These are phyloP conservation scores for Aspergillus leporis DNA, from an alignment of 495 filamentous ascomycete species.

Conservation along the genomic window DNA sequence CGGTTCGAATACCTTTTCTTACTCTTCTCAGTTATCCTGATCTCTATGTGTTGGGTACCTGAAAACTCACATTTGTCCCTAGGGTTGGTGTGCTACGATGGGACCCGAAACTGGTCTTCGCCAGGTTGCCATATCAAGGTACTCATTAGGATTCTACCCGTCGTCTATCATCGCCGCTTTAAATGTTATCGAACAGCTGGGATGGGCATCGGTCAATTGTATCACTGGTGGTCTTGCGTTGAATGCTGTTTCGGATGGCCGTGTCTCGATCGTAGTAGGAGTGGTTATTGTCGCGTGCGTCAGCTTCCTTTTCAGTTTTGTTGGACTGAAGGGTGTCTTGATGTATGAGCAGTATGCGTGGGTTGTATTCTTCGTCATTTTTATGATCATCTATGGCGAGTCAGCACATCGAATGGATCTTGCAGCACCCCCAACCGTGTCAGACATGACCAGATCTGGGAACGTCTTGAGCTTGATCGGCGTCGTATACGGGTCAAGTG, in stretches of 20 bases:
- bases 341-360: conserved; percentile 63
- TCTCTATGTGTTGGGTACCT: not conserved
- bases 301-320: conserved; percentile 56
- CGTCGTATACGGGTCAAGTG: conserved; percentile 59
- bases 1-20: conserved; percentile 35
- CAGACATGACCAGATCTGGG: conserved; percentile 43
- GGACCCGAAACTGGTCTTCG: conserved; percentile 78
- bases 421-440: conserved; percentile 34
- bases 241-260: conserved; percentile 36
- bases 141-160: conserved; percentile 36
- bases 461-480: conserved; percentile 52
- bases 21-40: not conserved
- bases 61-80: conserved; percentile 11
- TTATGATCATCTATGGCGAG: conserved; percentile 58
- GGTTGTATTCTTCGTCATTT: conserved; percentile 57
- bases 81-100: conserved; percentile 53
- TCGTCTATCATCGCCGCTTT: conserved; percentile 31
- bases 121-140: conserved; percentile 69
- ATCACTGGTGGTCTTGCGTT: conserved; percentile 42
- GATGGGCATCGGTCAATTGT: conserved; percentile 38
- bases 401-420: conserved; percentile 49
- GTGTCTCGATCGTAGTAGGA: conserved; percentile 39
- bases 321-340: conserved; percentile 58
- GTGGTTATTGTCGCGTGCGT: conserved; percentile 52
- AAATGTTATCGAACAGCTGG: conserved; percentile 35